A percentile compares a stretch with the other conserved stretches of the same genome.
Conservation (phyloP, 257 asterid genomes). For the Solanum clarkiae region DNA sequence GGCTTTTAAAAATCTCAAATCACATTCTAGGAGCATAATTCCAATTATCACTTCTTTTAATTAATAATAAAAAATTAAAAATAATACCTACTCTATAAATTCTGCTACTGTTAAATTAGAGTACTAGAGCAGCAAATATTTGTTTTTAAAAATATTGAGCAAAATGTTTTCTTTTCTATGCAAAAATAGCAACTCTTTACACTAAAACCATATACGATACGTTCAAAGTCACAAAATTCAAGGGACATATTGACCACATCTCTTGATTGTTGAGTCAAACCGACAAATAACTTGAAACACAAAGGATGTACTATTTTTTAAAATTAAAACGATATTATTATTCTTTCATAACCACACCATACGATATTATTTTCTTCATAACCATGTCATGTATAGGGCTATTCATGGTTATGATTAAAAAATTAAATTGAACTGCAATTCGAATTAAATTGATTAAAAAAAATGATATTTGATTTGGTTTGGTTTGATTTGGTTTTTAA, state of each 20-base stretch:
- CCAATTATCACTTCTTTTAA: background rate
- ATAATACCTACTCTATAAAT: background rate
- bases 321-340: background rate
- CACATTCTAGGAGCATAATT: background rate
- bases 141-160: background rate
- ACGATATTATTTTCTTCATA: background rate
- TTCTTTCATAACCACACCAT: too few relatives aligned
- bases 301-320: background rate
- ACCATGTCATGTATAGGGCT: background rate
- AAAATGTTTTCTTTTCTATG: background rate
- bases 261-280: background rate
- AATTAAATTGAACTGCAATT: too few relatives aligned
- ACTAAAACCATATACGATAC: too few relatives aligned
- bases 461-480: too few relatives aligned
- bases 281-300: background rate
- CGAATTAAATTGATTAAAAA: too few relatives aligned
- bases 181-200: too few relatives aligned
- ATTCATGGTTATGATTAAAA: too few relatives aligned
- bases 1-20: background rate
- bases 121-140: background rate
- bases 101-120: background rate
- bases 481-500: too few relatives aligned
- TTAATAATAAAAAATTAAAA: background rate
- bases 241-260: too few relatives aligned
- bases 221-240: too few relatives aligned